Base-by-base conservation (phyloP, 192 early-diverging fungal genomes). In the Chytriomyces sp. region DNA sequence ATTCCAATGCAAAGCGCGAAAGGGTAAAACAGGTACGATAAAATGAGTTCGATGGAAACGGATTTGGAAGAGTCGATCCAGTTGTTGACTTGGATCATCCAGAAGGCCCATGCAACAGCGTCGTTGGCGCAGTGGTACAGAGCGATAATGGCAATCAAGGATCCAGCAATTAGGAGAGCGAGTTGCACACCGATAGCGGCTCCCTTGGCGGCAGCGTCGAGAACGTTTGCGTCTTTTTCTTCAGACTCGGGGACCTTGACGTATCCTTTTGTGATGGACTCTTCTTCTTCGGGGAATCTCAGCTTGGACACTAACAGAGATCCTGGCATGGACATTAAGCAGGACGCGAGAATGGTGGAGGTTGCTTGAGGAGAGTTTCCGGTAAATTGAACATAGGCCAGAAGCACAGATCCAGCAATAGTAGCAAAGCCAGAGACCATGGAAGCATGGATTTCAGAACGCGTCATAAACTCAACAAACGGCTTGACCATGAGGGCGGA, bases 381-480 rank as follows among this genome's bases (percentile, higher is more conserved):
- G 79, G 93, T 82, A 26, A 80, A 82, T 6, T 83, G 76, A 68
- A 92, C 86, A 79, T 95, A 95, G 49, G 86, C 92, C 50, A 90
- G 83, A 26, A 94, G 83, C 7, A 92, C 91, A 2, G 95, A 94
- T 50, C 47, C 81, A 63, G 93, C 90, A 75, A 97, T 91, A 63
- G 95, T 97, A 49, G 95, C 91, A 81, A 97, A 97, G 71, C 95
- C 95, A 61, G 93, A 93, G 9, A 89, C 88, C 92, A 97, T 91
- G 83, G 92, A 88, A 45, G 94, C 89, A 81, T 95, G 94, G 63
- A 97, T 81, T 84, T 97, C 95, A 8, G 94, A 91, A 10, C 79
- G 85, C 45, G 95, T 97, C 90, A 94, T 91, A 76, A 91, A 89
- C 72, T 90, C 87, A 10, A 97, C 72, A 75, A 93, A 95, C 67